Base-by-base conservation (phyloP, 1,139 yeast genomes). In the Fermentozyma sake region DNA sequence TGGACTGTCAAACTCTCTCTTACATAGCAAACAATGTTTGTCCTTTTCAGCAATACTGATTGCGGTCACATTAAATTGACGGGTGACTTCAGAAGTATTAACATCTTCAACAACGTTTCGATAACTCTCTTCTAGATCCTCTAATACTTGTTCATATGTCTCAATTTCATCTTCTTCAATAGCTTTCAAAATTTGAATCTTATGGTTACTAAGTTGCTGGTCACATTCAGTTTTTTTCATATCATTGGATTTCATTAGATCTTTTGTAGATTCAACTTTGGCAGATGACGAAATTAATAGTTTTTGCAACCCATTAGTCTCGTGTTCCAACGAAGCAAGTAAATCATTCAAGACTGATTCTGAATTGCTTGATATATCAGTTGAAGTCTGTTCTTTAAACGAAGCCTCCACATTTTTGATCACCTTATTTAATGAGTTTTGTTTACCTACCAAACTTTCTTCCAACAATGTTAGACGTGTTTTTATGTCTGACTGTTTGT, bases 1-100 rank as follows among this genome's bases (percentile, higher is more conserved):
- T 0, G 58, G 50, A 2, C 59, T 59, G 20, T 69, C 72, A 52
- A 83, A 82, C 13, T 64, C 56, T 28, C 93, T 58, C 21, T 73
- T 70, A 48, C 95, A 84, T 28, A 84, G 55, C 23, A 78, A 60
- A 48, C 95, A 84, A 30, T 69, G 63, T 20, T 76, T 65, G 10
- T 67, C 67, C 5, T 49, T 50, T 24, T 74, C 59, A 0, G 91
- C 87, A 28, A 76, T 55, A 24, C 73, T 72, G 11, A 81, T 52
- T 0, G 94, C 93, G 24, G 62, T 75, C 16, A 67, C 52, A 40
- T 82, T 80, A 48, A 79, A 82, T 27, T 72, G 74, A 22, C 72
- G 61, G 1, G 87, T 77, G 1, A 83, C 80, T 30, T 76, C 78
- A 17, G 71, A 72, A 36, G 82, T 73, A 41, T 80, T 81, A 16